A percentile compares a stretch with the other conserved stretches of the same genome.
phyloP scores from a whole-genome alignment of 176 grass and related monocot species.

The Thalia dealbata region DNA sequence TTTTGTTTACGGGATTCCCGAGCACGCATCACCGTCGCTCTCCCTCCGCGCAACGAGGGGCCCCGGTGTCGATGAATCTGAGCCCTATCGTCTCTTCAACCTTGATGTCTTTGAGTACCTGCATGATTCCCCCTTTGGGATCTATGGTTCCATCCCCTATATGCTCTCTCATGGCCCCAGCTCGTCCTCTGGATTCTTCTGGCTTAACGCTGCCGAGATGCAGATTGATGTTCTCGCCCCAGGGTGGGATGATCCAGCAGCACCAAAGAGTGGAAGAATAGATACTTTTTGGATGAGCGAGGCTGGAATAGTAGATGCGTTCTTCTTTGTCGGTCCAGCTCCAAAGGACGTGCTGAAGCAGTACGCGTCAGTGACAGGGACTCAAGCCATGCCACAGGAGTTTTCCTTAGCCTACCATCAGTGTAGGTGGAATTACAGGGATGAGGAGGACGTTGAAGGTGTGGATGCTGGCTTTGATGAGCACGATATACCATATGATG shows the following conservation, averaged over 20 bases:
- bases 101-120: conserved; percentile 89
- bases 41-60: conserved; percentile 65
- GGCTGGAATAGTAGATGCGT: conserved; percentile 65
- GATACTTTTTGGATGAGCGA: conserved; percentile 88
- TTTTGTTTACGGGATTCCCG: conserved; percentile 90
- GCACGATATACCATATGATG: conserved; percentile 92
- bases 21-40: conserved; percentile 65
- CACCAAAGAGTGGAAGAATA: conserved; percentile 21
- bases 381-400: conserved; percentile 66
- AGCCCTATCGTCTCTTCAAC: conserved; percentile 91
- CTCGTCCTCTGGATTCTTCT: conserved; percentile 78
- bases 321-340: conserved; percentile 76
- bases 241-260: conserved; percentile 43
- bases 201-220: conserved; percentile 95
- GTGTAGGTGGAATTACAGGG: conserved; percentile 96
- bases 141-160: conserved; percentile 90
- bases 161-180: conserved; percentile 65
- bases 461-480: conserved; percentile 81
- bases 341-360: conserved; percentile 76
- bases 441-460: conserved; percentile 70
- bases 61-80: conserved; percentile 63
- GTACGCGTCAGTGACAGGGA: conserved; percentile 68
- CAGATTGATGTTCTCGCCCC: conserved; percentile 91
- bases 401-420: conserved; percentile 84
- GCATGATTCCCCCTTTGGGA: conserved; percentile 77